These are phyloP conservation scores for Penicillium corylophilum DNA, from an alignment of 2,329 filamentous ascomycete species.

Conservation along the genomic window DNA sequence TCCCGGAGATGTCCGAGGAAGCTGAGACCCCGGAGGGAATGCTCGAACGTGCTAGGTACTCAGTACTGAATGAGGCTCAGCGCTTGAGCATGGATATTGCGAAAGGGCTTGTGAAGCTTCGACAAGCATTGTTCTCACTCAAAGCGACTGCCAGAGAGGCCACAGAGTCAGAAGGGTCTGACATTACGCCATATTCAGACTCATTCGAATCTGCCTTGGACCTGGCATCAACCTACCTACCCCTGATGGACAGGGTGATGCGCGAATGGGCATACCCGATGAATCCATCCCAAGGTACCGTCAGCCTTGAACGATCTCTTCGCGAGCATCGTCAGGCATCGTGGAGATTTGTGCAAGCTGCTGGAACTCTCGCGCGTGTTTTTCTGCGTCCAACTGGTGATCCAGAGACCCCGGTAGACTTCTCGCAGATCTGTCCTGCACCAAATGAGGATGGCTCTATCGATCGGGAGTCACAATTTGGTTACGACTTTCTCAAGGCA, in stretches of 20 bases:
- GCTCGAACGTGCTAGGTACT: conserved; percentile 44
- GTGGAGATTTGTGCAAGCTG: conserved; percentile 62
- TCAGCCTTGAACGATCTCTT: conserved; percentile 56
- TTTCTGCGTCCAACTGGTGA: conserved; percentile 29
- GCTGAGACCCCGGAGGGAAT: conserved; percentile 32
- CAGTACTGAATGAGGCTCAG: conserved; percentile 53
- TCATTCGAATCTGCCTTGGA: conserved; percentile 45
- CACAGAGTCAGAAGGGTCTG: conserved; percentile 26
- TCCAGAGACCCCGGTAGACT: conserved; percentile 32
- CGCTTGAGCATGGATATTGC: conserved; percentile 57
- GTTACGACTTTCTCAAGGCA: conserved; percentile 65
- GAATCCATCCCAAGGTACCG: conserved; percentile 53
- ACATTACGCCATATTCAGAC: conserved; percentile 33
- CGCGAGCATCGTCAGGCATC: conserved; percentile 56
- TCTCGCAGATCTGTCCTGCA: conserved; percentile 51
- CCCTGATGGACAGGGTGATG: conserved; percentile 58
- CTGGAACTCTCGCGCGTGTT: conserved; percentile 56
- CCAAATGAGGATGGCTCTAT: conserved; percentile 43
- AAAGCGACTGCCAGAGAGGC: conserved; percentile 35
- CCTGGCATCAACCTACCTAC: conserved; percentile 49
- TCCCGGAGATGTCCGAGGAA: conserved; percentile 38
- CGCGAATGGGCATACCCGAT: conserved; percentile 60
- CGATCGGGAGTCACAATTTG: conserved; percentile 52
- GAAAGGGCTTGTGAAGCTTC: conserved; percentile 54
- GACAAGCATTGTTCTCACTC: conserved; percentile 57